Evolutionary conservation across 345 rosid species (phyloP).

Genomic region (Turnera subulata): DNA sequence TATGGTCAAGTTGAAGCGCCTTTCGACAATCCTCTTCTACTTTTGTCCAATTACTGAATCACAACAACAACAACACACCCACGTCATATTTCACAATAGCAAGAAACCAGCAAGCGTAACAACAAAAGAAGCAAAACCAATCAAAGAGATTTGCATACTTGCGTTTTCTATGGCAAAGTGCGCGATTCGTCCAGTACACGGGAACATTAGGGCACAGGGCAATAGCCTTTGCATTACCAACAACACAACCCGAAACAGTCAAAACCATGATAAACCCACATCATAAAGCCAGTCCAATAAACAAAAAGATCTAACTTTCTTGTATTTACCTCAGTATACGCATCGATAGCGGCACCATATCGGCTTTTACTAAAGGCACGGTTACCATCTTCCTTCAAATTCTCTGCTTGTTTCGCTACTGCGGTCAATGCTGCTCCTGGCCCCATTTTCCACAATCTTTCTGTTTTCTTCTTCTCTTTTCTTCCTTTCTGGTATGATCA

Average conservation of each 20-base stretch:
- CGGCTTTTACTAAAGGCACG: conserved; percentile 51
- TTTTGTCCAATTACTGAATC: conserved; percentile 68
- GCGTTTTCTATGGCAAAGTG: conserved; percentile 78
- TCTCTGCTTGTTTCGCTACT: conserved; percentile 67
- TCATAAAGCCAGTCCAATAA: neutral
- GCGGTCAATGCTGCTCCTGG: conserved; percentile 24
- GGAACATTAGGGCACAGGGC: conserved; percentile 78
- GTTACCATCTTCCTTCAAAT: conserved; percentile 59
- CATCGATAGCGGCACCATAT: conserved; percentile 88
- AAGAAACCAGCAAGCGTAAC: conserved; percentile 1
- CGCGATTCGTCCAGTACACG: conserved; percentile 90
- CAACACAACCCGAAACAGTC: neutral
- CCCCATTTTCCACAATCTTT: conserved; percentile 29
- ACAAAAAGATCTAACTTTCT: neutral
- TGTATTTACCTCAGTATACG: conserved; percentile 66
- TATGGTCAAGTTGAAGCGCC: conserved; percentile 69
- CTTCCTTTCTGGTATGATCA: neutral
- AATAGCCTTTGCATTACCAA: conserved; percentile 52
- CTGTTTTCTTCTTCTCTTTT: neutral
- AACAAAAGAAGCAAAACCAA: neutral
- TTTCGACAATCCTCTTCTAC: conserved; percentile 77
- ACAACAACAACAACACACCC: conserved; percentile 6
- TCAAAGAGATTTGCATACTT: conserved; percentile 47
- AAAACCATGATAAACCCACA: neutral
- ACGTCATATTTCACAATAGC: conserved; percentile 1